Evolutionary conservation across 2,329 filamentous ascomycete genomes (phyloP).

Genomic region (Pseudogymnoascus sp.): DNA sequence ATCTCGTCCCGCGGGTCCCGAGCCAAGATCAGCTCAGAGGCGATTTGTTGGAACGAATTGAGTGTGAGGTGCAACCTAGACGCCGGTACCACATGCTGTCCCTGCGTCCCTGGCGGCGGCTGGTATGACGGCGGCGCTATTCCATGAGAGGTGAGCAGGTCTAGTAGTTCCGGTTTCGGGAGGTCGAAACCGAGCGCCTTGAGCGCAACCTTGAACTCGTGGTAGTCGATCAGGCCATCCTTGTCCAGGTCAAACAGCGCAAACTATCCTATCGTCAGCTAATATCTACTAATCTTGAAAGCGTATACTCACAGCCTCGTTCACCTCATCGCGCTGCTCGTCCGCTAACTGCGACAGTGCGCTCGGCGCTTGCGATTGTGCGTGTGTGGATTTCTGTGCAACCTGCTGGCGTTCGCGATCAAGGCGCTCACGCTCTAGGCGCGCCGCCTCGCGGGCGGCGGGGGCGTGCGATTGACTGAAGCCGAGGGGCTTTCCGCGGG

Average conservation of each 20-base stretch:
- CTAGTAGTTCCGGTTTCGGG: constrained; percentile 75
- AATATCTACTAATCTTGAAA: background rate
- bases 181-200: constrained; percentile 93
- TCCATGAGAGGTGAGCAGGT: constrained; percentile 74
- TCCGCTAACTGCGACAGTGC: constrained; percentile 54
- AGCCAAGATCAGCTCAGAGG: constrained; percentile 71
- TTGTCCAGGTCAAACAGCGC: constrained; percentile 95
- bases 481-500: constrained; percentile 33
- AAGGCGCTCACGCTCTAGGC: constrained; percentile 34
- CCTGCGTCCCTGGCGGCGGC: constrained; percentile 32
- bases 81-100: constrained; percentile 41
- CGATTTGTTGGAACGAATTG: constrained; percentile 67
- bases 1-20: constrained; percentile 90
- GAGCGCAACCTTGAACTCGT: constrained; percentile 94
- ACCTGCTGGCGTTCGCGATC: constrained; percentile 23
- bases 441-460: constrained; percentile 30
- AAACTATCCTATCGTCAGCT: constrained; percentile 51
- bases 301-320: constrained; percentile 67
- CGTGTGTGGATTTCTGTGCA: constrained; percentile 16
- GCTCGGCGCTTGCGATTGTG: constrained; percentile 28
- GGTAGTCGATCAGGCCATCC: constrained; percentile 89
- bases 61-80: constrained; percentile 49
- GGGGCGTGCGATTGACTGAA: constrained; percentile 20
- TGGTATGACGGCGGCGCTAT: constrained; percentile 56
- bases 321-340: constrained; percentile 87